A percentile compares a stretch with the other conserved stretches of the same genome.
These are phyloP conservation scores for Aspergillus caelatus DNA, from an alignment of 2,329 filamentous ascomycete genomes.

Conservation along the genomic window DNA sequence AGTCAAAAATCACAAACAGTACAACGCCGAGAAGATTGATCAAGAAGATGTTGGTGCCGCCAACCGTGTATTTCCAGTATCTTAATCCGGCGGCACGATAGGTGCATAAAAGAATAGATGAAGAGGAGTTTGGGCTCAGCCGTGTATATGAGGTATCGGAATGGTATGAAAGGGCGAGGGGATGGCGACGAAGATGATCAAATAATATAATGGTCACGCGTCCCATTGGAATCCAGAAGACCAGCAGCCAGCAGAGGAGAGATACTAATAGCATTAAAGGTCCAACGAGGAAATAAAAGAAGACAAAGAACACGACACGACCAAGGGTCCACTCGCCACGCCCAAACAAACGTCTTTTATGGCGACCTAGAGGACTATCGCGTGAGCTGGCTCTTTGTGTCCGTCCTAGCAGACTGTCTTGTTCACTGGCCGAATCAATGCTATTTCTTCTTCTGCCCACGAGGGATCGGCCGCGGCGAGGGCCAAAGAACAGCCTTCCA, in stretches of 20 bases:
- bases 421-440: conserved; percentile 85
- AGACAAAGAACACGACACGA: conserved; percentile 90
- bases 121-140: conserved; percentile 69
- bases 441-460: conserved; percentile 85
- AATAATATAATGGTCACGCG: conserved; percentile 89
- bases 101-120: conserved; percentile 90
- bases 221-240: conserved; percentile 98
- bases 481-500: conserved; percentile 93
- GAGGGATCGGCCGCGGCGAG: conserved; percentile 73
- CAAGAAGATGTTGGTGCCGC: conserved; percentile 98
- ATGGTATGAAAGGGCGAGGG: conserved; percentile 89
- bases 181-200: conserved; percentile 88
- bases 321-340: conserved; percentile 95
- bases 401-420: conserved; percentile 81
- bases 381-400: conserved; percentile 55
- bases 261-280: conserved; percentile 85
- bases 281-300: conserved; percentile 91
- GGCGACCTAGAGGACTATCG: conserved; percentile 46
- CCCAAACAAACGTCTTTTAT: conserved; percentile 88
- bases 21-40: conserved; percentile 96
- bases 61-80: conserved; percentile 99
- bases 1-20: conserved; percentile 93
- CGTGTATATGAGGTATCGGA: conserved; percentile 78
- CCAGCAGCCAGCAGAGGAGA: conserved; percentile 88
- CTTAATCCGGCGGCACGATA: conserved; percentile 92